A percentile compares a stretch with the other conserved stretches of the same genome.
Conservation (phyloP, 805 yeast species). For the Zygosaccharomyces gambellarensis region DNA sequence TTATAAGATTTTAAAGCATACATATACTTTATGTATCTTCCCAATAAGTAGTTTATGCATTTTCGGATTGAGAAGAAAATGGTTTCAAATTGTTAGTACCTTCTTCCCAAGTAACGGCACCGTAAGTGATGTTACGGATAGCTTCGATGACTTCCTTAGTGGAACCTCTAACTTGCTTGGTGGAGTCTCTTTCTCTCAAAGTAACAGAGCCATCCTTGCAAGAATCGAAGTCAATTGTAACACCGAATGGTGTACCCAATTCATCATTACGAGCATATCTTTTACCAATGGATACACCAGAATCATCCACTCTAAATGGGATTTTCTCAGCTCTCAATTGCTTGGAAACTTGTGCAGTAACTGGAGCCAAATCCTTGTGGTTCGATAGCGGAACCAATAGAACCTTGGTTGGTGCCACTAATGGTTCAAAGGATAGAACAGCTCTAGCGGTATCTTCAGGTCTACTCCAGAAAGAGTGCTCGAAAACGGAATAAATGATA, state of each 20-base stretch:
- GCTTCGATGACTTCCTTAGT: constrained; percentile 69
- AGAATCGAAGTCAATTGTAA: constrained; percentile 93
- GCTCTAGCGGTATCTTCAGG: constrained; percentile 86
- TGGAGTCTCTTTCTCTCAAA: constrained; percentile 94
- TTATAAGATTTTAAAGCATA: neutral
- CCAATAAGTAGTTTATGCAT: constrained; percentile 6
- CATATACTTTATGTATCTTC: neutral
- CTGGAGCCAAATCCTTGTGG: constrained; percentile 73
- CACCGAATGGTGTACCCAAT: constrained; percentile 97
- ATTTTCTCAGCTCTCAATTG: constrained; percentile 74
- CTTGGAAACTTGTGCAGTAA: constrained; percentile 63
- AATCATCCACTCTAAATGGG: constrained; percentile 94
- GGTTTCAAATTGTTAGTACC: constrained; percentile 70
- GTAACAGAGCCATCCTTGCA: constrained; percentile 84
- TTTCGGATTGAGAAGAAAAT: constrained; percentile 64
- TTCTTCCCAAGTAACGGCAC: constrained; percentile 75
- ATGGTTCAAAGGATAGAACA: constrained; percentile 87
- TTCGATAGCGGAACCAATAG: constrained; percentile 89
- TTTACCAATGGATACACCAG: constrained; percentile 95
- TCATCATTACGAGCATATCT: constrained; percentile 98
- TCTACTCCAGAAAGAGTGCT: constrained; percentile 93
- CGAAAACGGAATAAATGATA: constrained; percentile 86
- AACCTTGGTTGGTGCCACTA: constrained; percentile 97
- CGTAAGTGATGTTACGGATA: constrained; percentile 68
- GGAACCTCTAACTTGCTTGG: constrained; percentile 93